Conservation (phyloP, 23 red algal species). For the Cyanidiococcus yangmingshanensis region DNA sequence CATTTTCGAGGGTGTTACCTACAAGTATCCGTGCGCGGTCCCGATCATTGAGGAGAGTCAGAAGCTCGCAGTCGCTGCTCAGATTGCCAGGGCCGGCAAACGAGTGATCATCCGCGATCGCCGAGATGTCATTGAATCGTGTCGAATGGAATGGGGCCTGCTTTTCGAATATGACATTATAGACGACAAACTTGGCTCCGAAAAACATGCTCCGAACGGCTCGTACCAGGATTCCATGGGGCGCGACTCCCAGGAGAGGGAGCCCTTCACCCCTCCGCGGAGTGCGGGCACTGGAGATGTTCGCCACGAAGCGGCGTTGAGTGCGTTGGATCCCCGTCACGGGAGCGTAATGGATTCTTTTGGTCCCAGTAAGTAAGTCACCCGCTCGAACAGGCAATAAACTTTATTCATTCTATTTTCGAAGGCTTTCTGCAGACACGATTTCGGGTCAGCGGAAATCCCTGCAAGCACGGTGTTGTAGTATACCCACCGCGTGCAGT, state of each 20-base stretch:
- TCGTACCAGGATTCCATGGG: not conserved
- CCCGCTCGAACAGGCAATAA: not conserved
- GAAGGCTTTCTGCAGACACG: too few relatives aligned
- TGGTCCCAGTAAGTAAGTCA: not conserved
- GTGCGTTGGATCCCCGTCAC: slow-evolving; percentile 21
- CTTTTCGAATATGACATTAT: slow-evolving; percentile 19
- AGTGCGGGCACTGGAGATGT: slow-evolving; percentile 23
- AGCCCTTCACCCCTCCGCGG: slow-evolving; percentile 3
- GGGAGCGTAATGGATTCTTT: not conserved
- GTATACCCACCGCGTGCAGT: too few relatives aligned
- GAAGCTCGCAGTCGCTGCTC: slow-evolving; percentile 21
- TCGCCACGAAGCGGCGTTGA: slow-evolving; percentile 24
- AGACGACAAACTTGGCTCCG: not conserved
- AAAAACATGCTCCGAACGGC: not conserved
- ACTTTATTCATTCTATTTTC: not conserved
- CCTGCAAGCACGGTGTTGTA: too few relatives aligned
- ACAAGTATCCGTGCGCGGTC: slow-evolving; percentile 30
- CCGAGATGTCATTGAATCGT: slow-evolving; percentile 26
- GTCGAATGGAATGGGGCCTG: slow-evolving; percentile 20
- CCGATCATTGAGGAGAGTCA: slow-evolving; percentile 36
- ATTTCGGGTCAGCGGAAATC: too few relatives aligned
- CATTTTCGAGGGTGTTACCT: slow-evolving; percentile 28
- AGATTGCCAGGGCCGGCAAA: slow-evolving; percentile 6
- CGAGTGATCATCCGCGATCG: slow-evolving; percentile 18
- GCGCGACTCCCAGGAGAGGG: not conserved